These are phyloP conservation scores for Sporothrix schenckii DNA, from an alignment of 2,329 filamentous ascomycete genomes.

Conservation along the genomic window DNA sequence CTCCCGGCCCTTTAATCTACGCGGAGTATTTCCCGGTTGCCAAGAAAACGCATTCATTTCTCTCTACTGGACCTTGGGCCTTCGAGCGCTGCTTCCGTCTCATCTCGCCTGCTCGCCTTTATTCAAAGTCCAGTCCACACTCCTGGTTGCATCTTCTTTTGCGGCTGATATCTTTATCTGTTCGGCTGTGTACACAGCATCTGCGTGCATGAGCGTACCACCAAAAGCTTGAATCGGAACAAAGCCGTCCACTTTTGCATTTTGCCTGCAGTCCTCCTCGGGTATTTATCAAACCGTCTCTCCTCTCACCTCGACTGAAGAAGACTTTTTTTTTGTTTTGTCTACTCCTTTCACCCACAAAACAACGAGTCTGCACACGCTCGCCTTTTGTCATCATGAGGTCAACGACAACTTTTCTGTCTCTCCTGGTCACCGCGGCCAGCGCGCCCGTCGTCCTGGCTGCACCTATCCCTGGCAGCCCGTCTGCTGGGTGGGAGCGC, in stretches of 20 bases:
- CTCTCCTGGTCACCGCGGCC: conserved; percentile 28
- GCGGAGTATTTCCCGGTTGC: conserved; percentile 14
- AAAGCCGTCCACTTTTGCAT: background rate
- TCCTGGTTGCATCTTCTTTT: background rate
- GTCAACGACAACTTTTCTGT: conserved; percentile 26
- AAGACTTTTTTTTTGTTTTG: background rate
- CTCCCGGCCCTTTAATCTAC: conserved; percentile 22
- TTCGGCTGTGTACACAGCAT: background rate
- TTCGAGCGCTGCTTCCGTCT: background rate
- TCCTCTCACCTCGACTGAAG: background rate
- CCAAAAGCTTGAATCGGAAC: background rate
- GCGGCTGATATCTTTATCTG: conserved; percentile 4
- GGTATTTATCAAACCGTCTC: conserved; percentile 15
- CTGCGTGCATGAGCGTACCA: background rate
- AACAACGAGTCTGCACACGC: background rate
- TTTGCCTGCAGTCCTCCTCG: background rate
- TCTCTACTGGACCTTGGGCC: background rate
- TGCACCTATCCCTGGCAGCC: conserved; percentile 20
- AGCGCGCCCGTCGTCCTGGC: conserved; percentile 23
- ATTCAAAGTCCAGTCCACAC: background rate
- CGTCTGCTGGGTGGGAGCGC: conserved; percentile 22
- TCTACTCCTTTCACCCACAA: background rate
- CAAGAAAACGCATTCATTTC: conserved; percentile 7
- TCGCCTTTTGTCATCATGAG: conserved; percentile 23
- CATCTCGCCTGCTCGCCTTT: conserved; percentile 3